A percentile compares a stretch with the other conserved stretches of the same genome.
Conservation (phyloP, 768 basidiomycete genomes). For the Phanerochaete sordida region DNA sequence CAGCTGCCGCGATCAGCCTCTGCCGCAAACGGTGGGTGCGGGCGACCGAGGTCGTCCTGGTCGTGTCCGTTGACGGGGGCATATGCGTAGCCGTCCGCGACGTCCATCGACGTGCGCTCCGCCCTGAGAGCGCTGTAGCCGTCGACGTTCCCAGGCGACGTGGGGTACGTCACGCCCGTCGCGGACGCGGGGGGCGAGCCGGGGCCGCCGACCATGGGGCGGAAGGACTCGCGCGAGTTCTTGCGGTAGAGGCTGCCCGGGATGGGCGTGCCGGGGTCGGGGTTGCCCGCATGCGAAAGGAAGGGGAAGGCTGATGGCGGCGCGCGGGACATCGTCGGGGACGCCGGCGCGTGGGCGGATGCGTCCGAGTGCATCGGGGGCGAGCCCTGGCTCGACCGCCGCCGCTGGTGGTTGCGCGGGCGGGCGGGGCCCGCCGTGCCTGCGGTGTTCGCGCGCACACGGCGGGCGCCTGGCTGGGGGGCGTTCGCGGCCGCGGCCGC, state of each 20-base stretch:
- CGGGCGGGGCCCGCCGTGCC: slow-evolving; percentile 3
- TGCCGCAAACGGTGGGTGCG: slow-evolving; percentile 50
- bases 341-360: background rate
- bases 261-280: slow-evolving; percentile 50
- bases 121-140: slow-evolving; percentile 8
- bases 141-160: background rate
- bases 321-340: slow-evolving; percentile 17
- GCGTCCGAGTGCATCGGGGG: slow-evolving; percentile 8
- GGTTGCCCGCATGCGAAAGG: slow-evolving; percentile 63
- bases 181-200: background rate
- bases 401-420: slow-evolving; percentile 21
- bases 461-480: slow-evolving; percentile 15
- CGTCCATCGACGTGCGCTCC: slow-evolving; percentile 15
- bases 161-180: slow-evolving; percentile 18
- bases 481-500: slow-evolving; percentile 5
- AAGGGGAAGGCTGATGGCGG: slow-evolving; percentile 52
- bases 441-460: slow-evolving; percentile 9
- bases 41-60: slow-evolving; percentile 24
- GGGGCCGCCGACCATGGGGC: slow-evolving; percentile 1
- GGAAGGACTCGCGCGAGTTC: slow-evolving; percentile 38
- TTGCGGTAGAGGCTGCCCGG: slow-evolving; percentile 35
- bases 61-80: slow-evolving; percentile 7
- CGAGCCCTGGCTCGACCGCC: background rate
- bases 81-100: slow-evolving; percentile 3
- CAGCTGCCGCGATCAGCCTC: slow-evolving; percentile 8